These are phyloP conservation scores for Pleurotus djamor DNA, from an alignment of 768 basidiomycete genomes.

Conservation along the genomic window DNA sequence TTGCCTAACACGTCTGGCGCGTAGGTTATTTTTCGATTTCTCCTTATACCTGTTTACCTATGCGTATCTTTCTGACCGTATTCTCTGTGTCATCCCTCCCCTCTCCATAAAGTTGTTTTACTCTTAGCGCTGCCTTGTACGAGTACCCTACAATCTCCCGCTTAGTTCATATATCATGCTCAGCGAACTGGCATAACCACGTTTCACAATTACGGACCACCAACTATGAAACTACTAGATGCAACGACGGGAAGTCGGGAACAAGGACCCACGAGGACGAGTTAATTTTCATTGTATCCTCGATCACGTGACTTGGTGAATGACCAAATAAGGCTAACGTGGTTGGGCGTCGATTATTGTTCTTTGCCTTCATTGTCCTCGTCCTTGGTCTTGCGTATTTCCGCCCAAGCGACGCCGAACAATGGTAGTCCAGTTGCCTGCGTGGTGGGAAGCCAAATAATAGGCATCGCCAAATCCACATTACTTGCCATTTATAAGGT, in stretches of 20 bases:
- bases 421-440: constrained; percentile 5
- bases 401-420: constrained; percentile 2
- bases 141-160: neutral
- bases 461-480: neutral
- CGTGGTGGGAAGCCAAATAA: neutral
- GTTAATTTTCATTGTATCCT: neutral
- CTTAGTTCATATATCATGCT: too few relatives aligned
- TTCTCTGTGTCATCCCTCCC: neutral
- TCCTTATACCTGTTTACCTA: neutral
- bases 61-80: neutral
- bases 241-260: too few relatives aligned
- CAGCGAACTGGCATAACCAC: too few relatives aligned
- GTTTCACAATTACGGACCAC: too few relatives aligned
- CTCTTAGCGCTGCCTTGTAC: neutral
- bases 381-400: neutral
- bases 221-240: too few relatives aligned
- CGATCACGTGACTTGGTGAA: neutral
- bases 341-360: constrained; percentile 2
- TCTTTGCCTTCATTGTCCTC: constrained; percentile 4
- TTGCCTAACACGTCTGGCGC: neutral
- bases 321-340: constrained; percentile 1
- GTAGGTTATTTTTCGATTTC: neutral
- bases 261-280: too few relatives aligned
- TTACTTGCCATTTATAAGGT: neutral
- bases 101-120: neutral